These are phyloP conservation scores for Globisporangium echinulatum DNA, from an alignment of 352 stramenopile genomes.

Conservation along the genomic window DNA sequence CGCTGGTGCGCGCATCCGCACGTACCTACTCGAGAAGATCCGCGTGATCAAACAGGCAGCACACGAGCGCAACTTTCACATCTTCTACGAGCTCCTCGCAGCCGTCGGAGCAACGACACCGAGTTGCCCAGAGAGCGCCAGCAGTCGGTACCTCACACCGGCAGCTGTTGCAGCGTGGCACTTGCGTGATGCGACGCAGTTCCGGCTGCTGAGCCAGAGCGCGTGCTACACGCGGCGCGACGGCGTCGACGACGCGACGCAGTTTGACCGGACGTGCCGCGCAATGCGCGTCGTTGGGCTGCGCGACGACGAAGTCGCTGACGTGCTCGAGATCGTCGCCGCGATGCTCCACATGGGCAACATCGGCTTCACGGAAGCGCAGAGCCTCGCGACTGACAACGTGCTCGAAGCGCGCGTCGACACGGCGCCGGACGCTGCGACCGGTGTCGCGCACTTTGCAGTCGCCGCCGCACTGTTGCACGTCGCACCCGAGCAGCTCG, in stretches of 20 bases:
- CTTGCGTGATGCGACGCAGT: constrained; percentile 30
- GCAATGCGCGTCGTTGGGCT: constrained; percentile 83
- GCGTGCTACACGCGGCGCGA: constrained; percentile 61
- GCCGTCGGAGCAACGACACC: constrained; percentile 11
- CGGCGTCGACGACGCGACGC: constrained; percentile 51
- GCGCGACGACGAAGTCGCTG: constrained; percentile 39
- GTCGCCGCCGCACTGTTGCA: constrained; percentile 51
- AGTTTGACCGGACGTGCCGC: constrained; percentile 51
- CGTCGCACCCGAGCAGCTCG: constrained; percentile 46
- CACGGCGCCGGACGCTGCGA: not conserved
- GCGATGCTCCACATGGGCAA: constrained; percentile 88
- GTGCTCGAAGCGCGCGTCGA: constrained; percentile 18
- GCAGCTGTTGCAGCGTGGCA: constrained; percentile 22
- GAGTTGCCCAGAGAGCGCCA: not conserved
- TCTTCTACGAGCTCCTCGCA: constrained; percentile 82
- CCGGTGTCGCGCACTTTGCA: constrained; percentile 29
- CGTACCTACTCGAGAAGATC: constrained; percentile 94
- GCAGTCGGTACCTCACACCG: not conserved
- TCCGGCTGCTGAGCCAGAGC: constrained; percentile 68
- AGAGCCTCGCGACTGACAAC: constrained; percentile 16
- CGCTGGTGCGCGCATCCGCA: constrained; percentile 79
- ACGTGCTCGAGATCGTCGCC: constrained; percentile 70
- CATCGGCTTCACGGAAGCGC: constrained; percentile 45
- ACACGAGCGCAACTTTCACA: constrained; percentile 84
- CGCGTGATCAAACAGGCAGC: constrained; percentile 74